phyloP scores from a whole-genome alignment of 2,329 filamentous ascomycete species.

The Aureobasidium sp. region DNA sequence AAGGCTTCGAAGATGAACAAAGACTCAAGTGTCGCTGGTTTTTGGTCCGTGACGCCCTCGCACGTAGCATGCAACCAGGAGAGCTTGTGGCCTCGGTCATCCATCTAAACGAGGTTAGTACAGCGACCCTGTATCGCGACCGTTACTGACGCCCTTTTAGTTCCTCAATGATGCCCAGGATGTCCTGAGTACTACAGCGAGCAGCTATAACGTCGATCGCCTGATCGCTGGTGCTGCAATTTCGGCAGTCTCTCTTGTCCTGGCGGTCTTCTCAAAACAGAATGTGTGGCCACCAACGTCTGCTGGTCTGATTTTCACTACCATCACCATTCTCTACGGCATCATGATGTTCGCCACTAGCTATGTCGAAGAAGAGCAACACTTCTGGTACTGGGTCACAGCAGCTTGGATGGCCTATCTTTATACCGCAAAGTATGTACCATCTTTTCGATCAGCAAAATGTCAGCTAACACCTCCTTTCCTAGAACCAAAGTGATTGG shows the following conservation, averaged over 20 bases:
- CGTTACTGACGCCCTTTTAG: conserved; percentile 19
- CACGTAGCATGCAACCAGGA: neutral
- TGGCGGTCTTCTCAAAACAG: conserved; percentile 30
- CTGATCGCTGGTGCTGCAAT: conserved; percentile 45
- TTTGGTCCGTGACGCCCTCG: neutral
- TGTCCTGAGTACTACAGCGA: conserved; percentile 81
- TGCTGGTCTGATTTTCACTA: conserved; percentile 34
- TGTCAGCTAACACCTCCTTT: neutral
- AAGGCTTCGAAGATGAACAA: conserved; percentile 17
- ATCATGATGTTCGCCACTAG: conserved; percentile 97
- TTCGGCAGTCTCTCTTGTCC: conserved; percentile 36
- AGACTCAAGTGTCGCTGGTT: conserved; percentile 65
- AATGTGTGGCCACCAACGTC: conserved; percentile 36
- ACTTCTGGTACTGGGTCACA: conserved; percentile 94
- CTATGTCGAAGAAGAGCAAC: conserved; percentile 96
- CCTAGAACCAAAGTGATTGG: neutral
- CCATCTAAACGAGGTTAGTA: neutral
- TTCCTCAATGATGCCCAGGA: conserved; percentile 70
- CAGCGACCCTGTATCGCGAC: neutral
- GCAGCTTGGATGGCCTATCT: conserved; percentile 54
- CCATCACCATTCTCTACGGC: conserved; percentile 51
- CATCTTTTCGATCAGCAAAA: neutral
- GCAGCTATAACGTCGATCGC: conserved; percentile 73
- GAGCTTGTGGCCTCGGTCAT: neutral
- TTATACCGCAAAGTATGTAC: conserved; percentile 5